Evolutionary conservation across 2,329 filamentous ascomycete genomes (phyloP), one percentile per base, ranked within the genome.

Genomic region (Cryphonectria nitschkei): DNA sequence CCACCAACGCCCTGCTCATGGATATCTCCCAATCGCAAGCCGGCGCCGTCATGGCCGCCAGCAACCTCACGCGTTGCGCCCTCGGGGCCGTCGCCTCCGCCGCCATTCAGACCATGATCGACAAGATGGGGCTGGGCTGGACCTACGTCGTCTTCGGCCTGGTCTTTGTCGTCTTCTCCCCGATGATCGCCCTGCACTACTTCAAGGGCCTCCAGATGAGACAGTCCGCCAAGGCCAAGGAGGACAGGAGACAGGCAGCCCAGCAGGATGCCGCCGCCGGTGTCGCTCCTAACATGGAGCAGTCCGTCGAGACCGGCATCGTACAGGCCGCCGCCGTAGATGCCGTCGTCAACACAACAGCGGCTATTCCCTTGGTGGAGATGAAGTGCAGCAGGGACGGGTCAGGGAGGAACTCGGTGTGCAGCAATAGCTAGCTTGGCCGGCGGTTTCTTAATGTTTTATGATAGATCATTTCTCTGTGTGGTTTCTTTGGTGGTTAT

Each of bases 41-140:
- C 6, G 63, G 63, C 13, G 64, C 68, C 11, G 68, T 67, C 63
- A 70, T 67, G 63, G 68, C 68, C 14, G 68, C 68, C 16, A 70
- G 64, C 43, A 70, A 70, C 32, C 32, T 70, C 43, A 70, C 68
- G 0, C 68, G 68, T 1, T 70, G 68, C 43, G 63, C 64, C 16
- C 63, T 70, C 7, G 68, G 63, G 2, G 68, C 68, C 2, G 68
- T 67, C 29, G 64, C 68, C 6, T 64, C 58, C 26, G 68, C 68
- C 13, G 41, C 43, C 32, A 70, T 70, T 22, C 54, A 70, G 64
- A 39, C 54, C 13, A 67, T 70, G 68, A 70, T 70, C 64, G 41
- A 70, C 64, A 62, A 62, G 19, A 37, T 70, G 64, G 68, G 68
- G 2, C 43, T 67, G n/a, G 61, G 62, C 11, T 70, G 68, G 68